Evolutionary conservation across 257 asterid species (phyloP), one percentile per base, ranked within the genome.

Genomic region (Solanum ossicruentum): DNA sequence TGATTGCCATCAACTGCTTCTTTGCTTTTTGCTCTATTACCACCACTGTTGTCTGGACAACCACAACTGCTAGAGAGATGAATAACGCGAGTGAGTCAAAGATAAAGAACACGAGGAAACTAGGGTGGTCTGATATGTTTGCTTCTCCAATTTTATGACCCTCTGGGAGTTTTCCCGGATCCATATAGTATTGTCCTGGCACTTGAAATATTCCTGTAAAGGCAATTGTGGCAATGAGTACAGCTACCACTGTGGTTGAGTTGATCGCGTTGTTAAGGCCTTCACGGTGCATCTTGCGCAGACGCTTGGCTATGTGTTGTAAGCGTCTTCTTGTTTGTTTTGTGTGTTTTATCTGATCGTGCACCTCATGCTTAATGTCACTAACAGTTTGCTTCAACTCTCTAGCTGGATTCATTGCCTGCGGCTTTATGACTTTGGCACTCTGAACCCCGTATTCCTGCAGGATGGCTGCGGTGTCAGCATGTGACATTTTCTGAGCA

Each of bases 241-340:
- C 92, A 32, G 93, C 93, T 36, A 91, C 93, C 0, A 91, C 92
- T 0, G 93, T 91, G 6, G 92, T 88, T 43, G 93, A 91, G 85
- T 91, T 91, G 73, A 91, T 91, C 7, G 93, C 93, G 75, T 91
- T 91, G 86, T 91, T 91, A 2, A 91, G 92, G 18, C 93, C 93
- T 80, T 91, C 93, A 0, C 87, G 26, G 7, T 91, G 93, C 92
- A 91, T 88, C 83, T 91, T 91, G 80, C 89, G 84, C 12, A 91
- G 58, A 63, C 92, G 91, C 47, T 91, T 89, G 10, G 91, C 91
- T 15, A 91, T 91, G 71, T 89, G 90, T 73, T 89, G 92, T 10
- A 91, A 86, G 1, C 92, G 89, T 75, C 63, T 89, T 83, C 91
- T 84, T 0, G 93, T 91, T 36, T 88, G 93, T 12, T 87, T 86